A percentile compares a stretch with the other conserved stretches of the same genome.
These are phyloP conservation scores for Podaxis carcinomalis DNA, from an alignment of 768 basidiomycete genomes.

Conservation along the genomic window DNA sequence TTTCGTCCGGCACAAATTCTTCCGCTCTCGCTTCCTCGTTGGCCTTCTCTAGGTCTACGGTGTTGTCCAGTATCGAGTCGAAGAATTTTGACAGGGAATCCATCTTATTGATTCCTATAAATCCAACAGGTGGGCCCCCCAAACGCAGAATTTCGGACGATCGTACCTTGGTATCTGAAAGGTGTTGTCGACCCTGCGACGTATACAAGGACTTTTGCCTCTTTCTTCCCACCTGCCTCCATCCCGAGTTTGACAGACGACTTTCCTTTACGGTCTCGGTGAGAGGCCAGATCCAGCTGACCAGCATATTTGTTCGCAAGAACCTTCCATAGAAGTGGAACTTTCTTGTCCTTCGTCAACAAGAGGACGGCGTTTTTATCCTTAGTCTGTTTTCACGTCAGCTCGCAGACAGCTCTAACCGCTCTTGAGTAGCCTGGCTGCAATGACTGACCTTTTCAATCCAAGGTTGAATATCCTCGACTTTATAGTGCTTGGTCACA, in stretches of 20 bases:
- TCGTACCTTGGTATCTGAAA: conserved; percentile 62
- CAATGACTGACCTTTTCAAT: conserved; percentile 52
- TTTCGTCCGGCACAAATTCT: conserved; percentile 34
- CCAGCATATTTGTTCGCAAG: conserved; percentile 68
- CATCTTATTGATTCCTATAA: conserved; percentile 62
- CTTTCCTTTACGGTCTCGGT: conserved; percentile 61
- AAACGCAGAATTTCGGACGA: neutral
- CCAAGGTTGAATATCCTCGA: conserved; percentile 60
- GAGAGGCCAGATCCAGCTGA: conserved; percentile 54
- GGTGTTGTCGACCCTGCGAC: conserved; percentile 51
- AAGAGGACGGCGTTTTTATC: conserved; percentile 56
- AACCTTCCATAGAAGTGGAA: conserved; percentile 75
- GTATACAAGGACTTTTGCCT: conserved; percentile 70
- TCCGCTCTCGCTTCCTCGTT: conserved; percentile 38
- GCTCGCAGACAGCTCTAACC: neutral
- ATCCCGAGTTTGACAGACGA: conserved; percentile 57
- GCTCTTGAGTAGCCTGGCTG: neutral
- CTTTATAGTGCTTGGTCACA: conserved; percentile 52
- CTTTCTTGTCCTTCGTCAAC: conserved; percentile 68
- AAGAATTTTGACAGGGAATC: conserved; percentile 73
- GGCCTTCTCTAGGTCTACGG: conserved; percentile 45
- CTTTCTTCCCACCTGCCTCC: conserved; percentile 47
- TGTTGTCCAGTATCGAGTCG: conserved; percentile 65
- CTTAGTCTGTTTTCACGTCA: conserved; percentile 18
- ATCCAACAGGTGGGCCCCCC: neutral